Evolutionary conservation across 768 basidiomycete species (phyloP), one percentile per base, ranked within the genome.

Genomic region (Tylopilus plumbeoviolaceoides): DNA sequence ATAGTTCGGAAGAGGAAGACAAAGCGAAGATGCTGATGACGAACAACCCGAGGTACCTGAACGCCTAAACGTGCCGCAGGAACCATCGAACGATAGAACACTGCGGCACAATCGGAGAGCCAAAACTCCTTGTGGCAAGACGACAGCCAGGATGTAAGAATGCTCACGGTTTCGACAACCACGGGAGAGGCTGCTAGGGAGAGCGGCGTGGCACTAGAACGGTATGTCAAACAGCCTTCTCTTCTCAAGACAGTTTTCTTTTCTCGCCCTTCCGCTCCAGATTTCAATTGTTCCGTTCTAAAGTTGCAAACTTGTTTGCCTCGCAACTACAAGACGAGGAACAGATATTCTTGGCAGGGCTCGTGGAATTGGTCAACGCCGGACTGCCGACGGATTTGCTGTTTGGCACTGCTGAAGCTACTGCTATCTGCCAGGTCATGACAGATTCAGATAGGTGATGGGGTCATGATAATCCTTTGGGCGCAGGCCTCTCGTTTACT

Each of bases 391-490:
- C 81, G 3, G 80, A 79, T 43, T 76, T 76, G 17, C 72, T 94
- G 36, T 98, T 91, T 68, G 88, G 90, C 4, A 87, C 84, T 0
- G 76, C 78, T 14, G 95, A 98, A 69, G 95, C 89, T 75, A 72
- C 84, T 99, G 42, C 98, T 72, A 92, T 92, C 59, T 99, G 98
- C 70, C 98, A 95, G 2, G 90, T 95, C 33, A 97, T 98, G 95
- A 78, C 79, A 27, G 84, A 86, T 61, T 59, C 62, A 14, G 89
- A 77, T 92, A 61, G 87, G 86, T 58, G 91, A 89, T 30, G 89
- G 86, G 30, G 83, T 91, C 51, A 51, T 91, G 73, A 71, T 50
- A 51, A 42, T 38, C 20, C 44, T 39, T 47, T 35, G 41, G 51
- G 35, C 11, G 0, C 85, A 98, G 95, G 94, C 2, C 81, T 85